Evolutionary conservation across 140 eudicot genomes (phyloP), one percentile per base, ranked within the genome.

Genomic region (Anethum foeniculum): DNA sequence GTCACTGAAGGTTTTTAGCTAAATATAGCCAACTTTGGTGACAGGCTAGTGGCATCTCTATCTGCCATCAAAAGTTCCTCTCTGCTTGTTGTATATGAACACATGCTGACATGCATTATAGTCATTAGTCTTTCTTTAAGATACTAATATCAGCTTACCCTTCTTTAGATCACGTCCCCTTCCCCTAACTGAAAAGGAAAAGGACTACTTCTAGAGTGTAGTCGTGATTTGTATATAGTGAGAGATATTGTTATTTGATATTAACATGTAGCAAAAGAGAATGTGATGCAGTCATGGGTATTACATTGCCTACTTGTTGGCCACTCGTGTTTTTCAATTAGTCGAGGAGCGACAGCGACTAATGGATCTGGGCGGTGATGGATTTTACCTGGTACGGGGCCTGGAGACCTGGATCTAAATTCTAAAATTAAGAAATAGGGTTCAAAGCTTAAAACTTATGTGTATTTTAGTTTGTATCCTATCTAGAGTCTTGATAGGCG

Each of bases 211-310:
- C 2, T 38, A 44, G 54, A 23, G 19, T 34, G 6, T n/a, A 9
- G 13, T 48, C 6, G 3, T 9, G 18, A 23, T 74, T 72, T 12
- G 0, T 16, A 25, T 21, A 8, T 13, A 21, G 27, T 43, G 30
- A 39, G 27, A 74, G 19, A 25, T 39, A 6, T 5, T 54, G 56
- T 10, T 41, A 23, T 43, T 74, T 74, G 78, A n/a, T 25, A 25
- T 43, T 54, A 44, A 43, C 78, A n/a, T 74, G 30, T 74, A 43
- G 56, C 49, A 48, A 74, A 41, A 74, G 78, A 44, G 56, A 43
- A 74, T 74, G 11, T 23, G 56, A 11, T 43, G 48, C 19, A 74
- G 7, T 38, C 30, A 74, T 25, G 71, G 71, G 30, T 25, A 62
- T 62, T 62, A 27, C 36, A 5, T 25, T 23, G 36, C 32, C 1